Base-by-base conservation (phyloP, 148 eudicot genomes). In the Salicornia ramosissima region DNA sequence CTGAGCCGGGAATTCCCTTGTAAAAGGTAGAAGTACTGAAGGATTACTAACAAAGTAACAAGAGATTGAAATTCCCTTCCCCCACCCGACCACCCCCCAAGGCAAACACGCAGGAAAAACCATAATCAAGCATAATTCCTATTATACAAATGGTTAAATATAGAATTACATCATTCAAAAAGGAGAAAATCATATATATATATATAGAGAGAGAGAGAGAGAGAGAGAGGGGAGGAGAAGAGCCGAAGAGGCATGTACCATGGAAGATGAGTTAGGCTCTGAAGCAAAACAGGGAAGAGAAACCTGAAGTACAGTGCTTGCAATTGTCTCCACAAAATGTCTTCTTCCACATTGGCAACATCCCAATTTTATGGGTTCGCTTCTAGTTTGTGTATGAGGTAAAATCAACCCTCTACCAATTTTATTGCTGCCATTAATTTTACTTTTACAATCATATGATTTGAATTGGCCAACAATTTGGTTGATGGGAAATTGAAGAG, bases 281-380 rank as follows among this genome's bases (percentile, higher is more conserved):
- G 69, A 58, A 28, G 86, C 91, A 7, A 24, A 21, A 64, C 84
- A 69, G 21, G 80, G 75, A 21, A 66, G 56, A 69, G 79, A 45
- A 71, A 55, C 14, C 65, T 25, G 34, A 51, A 33, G 24, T 69
- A 76, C 5, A 26, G 71, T 34, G n/a, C 26, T 55, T 29, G 73
- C 77, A 31, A 80, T 61, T 18, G 82, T 65, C 65, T 26, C 75
- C 22, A 87, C 1, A 19, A 87, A 55, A 39, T 64, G 77, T 67
- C 86, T 81, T 68, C 88, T 85, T 53, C 88, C 84, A 74, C 92
- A 88, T 47, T 65, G 70, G 64, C 92, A 84, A 1, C 55, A 33
- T 49, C 79, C 74, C 45, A 15, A 29, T 47, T 49, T 49, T 31
- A 36, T 49, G 33, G 67, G 59, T 67, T 67, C 26, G 1, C 0